Evolutionary conservation across 306 rosid genomes (phyloP).

Genomic region (Prunus salicina): DNA sequence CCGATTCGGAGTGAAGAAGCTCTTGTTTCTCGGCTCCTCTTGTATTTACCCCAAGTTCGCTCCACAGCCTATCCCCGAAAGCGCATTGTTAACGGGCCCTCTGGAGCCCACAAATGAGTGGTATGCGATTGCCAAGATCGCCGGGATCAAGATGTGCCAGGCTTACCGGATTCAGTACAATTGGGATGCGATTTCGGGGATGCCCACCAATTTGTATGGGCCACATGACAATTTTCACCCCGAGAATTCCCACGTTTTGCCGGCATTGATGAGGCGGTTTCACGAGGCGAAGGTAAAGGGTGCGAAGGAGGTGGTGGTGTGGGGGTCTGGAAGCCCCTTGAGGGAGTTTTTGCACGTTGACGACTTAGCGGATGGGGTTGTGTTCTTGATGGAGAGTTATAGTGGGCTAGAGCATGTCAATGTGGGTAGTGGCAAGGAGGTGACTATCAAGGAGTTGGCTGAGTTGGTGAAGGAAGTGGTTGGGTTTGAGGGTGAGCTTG

Average conservation of each 20-base stretch:
- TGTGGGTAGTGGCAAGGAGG: constrained; percentile 93
- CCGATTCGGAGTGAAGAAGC: constrained; percentile 66
- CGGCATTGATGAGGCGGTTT: constrained; percentile 89
- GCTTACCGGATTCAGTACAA: constrained; percentile 78
- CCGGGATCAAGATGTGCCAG: constrained; percentile 96
- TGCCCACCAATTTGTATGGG: constrained; percentile 94
- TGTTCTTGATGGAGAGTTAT: constrained; percentile 73
- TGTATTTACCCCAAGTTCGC: constrained; percentile 96
- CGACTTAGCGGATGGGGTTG: constrained; percentile 76
- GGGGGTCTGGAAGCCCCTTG: constrained; percentile 94
- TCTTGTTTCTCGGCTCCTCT: constrained; percentile 84
- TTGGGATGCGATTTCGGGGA: constrained; percentile 94
- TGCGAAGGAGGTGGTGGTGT: constrained; percentile 87
- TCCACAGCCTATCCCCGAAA: constrained; percentile 88
- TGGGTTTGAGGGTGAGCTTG: constrained; percentile 80
- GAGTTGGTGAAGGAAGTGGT: constrained; percentile 89
- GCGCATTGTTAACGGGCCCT: constrained; percentile 74
- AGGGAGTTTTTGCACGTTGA: constrained; percentile 96
- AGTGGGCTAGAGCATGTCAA: constrained; percentile 79
- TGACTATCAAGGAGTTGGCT: constrained; percentile 81
- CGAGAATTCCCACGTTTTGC: constrained; percentile 87
- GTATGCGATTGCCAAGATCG: constrained; percentile 94
- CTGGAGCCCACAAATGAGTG: constrained; percentile 97
- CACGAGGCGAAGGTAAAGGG: constrained; percentile 82
- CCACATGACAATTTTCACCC: constrained; percentile 86